Evolutionary conservation across 345 rosid species (phyloP).

Genomic region (Nephelium lappaceum): DNA sequence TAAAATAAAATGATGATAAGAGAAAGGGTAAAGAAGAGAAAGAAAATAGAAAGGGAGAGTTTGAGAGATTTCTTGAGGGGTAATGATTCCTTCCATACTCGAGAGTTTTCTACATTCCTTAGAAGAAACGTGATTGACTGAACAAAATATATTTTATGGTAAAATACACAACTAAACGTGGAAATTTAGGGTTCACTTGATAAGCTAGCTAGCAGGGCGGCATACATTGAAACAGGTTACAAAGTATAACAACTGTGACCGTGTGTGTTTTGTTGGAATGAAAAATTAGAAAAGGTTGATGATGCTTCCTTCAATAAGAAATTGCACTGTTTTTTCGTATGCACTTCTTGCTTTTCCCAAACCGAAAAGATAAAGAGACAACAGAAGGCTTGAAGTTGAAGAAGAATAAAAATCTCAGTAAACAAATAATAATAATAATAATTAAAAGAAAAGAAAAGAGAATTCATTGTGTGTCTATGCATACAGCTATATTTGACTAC

Average conservation of each 20-base stretch:
- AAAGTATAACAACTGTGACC: neutral
- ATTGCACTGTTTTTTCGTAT: neutral
- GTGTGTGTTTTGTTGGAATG: too few relatives aligned
- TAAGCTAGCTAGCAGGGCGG: too few relatives aligned
- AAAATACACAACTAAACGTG: conserved; percentile 17
- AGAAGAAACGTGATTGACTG: conserved; percentile 61
- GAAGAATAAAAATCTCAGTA: neutral
- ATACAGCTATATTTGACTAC: conserved; percentile 22
- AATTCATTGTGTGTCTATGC: neutral
- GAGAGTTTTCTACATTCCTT: conserved; percentile 25
- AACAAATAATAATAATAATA: neutral
- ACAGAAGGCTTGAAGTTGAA: neutral
- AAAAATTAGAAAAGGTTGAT: neutral
- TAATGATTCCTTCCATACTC: conserved; percentile 18
- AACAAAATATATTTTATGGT: conserved; percentile 32
- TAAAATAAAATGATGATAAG: neutral
- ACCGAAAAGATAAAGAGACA: too few relatives aligned
- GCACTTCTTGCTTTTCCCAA: neutral
- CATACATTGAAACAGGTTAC: conserved; percentile 10
- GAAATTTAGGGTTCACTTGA: neutral
- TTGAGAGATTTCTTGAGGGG: conserved; percentile 14
- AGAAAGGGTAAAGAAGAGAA: conserved; percentile 45
- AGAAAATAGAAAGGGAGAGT: conserved; percentile 23
- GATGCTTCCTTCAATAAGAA: neutral
- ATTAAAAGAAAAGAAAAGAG: neutral